A percentile compares a stretch with the other conserved stretches of the same genome.
phyloP scores from a whole-genome alignment of 208 protist species.

The Leptomonas pyrrhocoris region DNA sequence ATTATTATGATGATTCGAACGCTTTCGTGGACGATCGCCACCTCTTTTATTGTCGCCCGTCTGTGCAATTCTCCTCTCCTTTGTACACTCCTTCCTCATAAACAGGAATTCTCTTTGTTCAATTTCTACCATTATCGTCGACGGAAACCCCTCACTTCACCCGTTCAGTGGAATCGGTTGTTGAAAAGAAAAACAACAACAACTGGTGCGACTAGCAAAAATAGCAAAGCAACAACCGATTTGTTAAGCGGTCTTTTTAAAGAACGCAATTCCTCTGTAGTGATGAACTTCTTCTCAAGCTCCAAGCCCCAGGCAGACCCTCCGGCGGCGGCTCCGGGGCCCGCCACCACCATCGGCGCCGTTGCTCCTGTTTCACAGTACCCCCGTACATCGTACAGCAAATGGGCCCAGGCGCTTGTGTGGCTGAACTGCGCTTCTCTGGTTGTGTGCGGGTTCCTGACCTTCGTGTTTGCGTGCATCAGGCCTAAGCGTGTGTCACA shows the following conservation, averaged over 20 bases:
- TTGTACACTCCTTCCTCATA: too few species aligned
- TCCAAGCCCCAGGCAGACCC: background rate
- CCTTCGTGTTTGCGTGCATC: conserved; percentile 42
- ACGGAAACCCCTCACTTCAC: too few species aligned
- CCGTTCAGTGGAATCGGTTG: too few species aligned
- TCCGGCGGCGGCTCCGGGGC: background rate
- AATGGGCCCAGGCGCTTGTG: conserved; percentile 28
- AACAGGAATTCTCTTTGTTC: too few species aligned
- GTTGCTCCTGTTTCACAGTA: conserved; percentile 6
- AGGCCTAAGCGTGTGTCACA: conserved; percentile 24
- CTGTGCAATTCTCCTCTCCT: too few species aligned
- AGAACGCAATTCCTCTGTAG: background rate
- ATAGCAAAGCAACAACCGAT: background rate
- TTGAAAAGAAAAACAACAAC: too few species aligned
- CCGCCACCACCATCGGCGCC: background rate
- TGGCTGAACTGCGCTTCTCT: conserved; percentile 42
- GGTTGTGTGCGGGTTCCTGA: conserved; percentile 36
- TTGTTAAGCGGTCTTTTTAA: too few species aligned
- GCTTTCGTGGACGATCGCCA: too few species aligned
- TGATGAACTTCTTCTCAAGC: conserved; percentile 17
- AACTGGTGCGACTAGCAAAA: too few species aligned
- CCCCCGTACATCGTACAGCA: conserved; percentile 21
- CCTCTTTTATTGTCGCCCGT: too few species aligned
- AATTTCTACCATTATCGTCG: too few species aligned
- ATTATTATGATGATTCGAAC: too few species aligned